phyloP scores from a whole-genome alignment of 2,329 filamentous ascomycete genomes.

The Hypoxylon sp. region DNA sequence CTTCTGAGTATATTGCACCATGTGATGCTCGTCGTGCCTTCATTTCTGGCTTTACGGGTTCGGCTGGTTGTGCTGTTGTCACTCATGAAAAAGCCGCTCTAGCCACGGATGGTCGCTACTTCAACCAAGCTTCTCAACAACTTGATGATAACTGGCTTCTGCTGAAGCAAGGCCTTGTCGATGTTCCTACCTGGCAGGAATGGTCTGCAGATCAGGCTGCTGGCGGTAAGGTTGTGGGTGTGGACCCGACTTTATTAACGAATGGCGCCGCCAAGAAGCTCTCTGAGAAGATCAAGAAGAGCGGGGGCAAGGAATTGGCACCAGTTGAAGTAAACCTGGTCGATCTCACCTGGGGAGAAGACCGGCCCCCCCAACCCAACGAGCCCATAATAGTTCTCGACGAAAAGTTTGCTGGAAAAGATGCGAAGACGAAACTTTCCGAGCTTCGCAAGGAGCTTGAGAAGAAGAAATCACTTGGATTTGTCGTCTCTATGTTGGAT shows the following conservation, averaged over 20 bases:
- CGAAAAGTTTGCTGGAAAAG: conserved; percentile 83
- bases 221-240: conserved; percentile 88
- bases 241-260: conserved; percentile 90
- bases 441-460: conserved; percentile 92
- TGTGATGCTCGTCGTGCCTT: conserved; percentile 92
- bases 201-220: conserved; percentile 92
- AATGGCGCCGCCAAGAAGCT: conserved; percentile 76
- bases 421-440: conserved; percentile 83
- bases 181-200: conserved; percentile 97
- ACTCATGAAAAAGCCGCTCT: conserved; percentile 88
- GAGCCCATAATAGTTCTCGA: conserved; percentile 82
- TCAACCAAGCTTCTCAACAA: conserved; percentile 94
- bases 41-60: conserved; percentile 95
- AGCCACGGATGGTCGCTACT: conserved; percentile 96
- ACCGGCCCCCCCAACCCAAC: conserved; percentile 80
- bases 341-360: conserved; percentile 87
- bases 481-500: conserved; percentile 94
- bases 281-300: conserved; percentile 87
- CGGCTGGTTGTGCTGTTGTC: conserved; percentile 91
- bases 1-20: conserved; percentile 97
- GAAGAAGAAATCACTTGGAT: conserved; percentile 88
- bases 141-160: conserved; percentile 92
- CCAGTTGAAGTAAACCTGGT: conserved; percentile 86
- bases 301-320: conserved; percentile 81
- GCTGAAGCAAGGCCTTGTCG: conserved; percentile 92